These are phyloP conservation scores for Mycena sp. DNA, from an alignment of 1,284 basidiomycete genomes.

Conservation along the genomic window DNA sequence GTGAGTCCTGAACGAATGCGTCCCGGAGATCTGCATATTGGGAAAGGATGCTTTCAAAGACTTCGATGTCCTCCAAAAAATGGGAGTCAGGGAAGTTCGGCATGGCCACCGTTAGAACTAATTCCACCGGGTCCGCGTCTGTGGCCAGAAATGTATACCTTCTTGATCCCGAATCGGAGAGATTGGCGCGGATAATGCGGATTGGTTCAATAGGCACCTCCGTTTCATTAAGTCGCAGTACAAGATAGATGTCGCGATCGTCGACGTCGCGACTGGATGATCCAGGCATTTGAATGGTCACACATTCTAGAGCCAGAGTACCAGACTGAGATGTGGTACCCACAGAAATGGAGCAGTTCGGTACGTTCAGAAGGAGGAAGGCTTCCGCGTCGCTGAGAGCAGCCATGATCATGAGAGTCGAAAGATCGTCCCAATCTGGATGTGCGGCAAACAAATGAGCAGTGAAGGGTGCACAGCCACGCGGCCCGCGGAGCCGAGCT, in stretches of 20 bases:
- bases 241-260: conserved; percentile 61
- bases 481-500: too few species aligned
- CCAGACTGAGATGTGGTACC: conserved; percentile 13
- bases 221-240: conserved; percentile 65
- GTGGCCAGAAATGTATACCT: conserved; percentile 56
- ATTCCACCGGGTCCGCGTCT: conserved; percentile 43
- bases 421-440: too few species aligned
- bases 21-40: conserved; percentile 67
- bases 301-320: conserved; percentile 27
- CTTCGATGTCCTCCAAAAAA: conserved; percentile 68
- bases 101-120: conserved; percentile 53
- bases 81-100: conserved; percentile 45
- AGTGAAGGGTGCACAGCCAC: too few species aligned
- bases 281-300: conserved; percentile 16
- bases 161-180: conserved; percentile 47
- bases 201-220: conserved; percentile 70
- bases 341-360: conserved; percentile 10
- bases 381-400: conserved; percentile 12
- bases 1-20: conserved; percentile 14
- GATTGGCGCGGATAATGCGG: conserved; percentile 49
- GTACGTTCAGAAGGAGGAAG: conserved; percentile 22
- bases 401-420: neutral
- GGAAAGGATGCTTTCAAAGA: conserved; percentile 73
- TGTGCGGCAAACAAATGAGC: too few species aligned
- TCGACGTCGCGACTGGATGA: neutral